Base-by-base conservation (phyloP, 23 red algal genomes). In the Gracilaria domingensis region DNA sequence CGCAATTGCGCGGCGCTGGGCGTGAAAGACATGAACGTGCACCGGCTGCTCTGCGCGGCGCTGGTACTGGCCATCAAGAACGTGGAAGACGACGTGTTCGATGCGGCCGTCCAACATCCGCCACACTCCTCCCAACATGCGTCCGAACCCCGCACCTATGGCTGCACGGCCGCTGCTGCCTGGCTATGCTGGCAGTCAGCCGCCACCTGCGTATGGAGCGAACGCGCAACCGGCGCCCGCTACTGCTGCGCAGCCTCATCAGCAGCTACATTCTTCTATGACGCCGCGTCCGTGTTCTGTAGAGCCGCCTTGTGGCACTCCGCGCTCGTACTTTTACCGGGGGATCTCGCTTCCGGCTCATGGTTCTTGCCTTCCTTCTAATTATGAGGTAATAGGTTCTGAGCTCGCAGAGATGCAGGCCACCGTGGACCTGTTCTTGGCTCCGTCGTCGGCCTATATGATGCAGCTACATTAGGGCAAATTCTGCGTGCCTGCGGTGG, bases 401-500 rank as follows among this genome's bases (percentile, higher is more conserved):
- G 90, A 94, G 47, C 78, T 99, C 33, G 94, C 94, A 8, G 97
- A 99, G 3, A 75, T 75, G 20, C 87, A 96, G 36, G 89, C 95
- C 23, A 73, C 67, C 12, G 83, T 99, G 21, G 97, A 99, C 77
- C 37, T 99, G 30, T 95, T 99, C 69, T 48, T 99, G 34, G 89
- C 90, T 59, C 81, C 93, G 54, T 84, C 84, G 0, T 71, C 87
- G 26, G 89, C 92, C 13, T 98, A 98, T 62, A 83, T 99, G 97
- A 99, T 78, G 91, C 88, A 44, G 94, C 97, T 39, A 93, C 97
- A 2, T 65, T 96, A 0, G 65, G 64, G 47, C 65, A 61, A 36
- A 36, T 99, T 73, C 91, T 94, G 0, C 66, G 83, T 6, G 85
- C 87, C 51, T 99, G 92, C 29, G 97, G 97, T n/a, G 97, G 97